Base-by-base conservation (phyloP, 2,329 filamentous ascomycete species). In the Cercospora sp. region DNA sequence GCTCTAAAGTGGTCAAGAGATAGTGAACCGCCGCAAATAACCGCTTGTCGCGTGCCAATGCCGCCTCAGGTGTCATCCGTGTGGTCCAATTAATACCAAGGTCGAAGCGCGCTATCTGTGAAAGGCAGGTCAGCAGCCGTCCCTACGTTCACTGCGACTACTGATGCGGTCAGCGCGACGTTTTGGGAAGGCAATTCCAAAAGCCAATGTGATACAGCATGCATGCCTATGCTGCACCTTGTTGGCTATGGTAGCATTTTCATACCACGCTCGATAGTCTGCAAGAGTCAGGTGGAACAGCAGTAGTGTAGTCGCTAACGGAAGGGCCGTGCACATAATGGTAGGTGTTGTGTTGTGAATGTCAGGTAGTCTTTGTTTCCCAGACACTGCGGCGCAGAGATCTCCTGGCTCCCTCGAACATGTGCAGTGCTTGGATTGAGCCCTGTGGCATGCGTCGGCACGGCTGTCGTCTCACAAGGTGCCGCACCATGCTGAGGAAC, bases 71-170 rank as follows among this genome's bases (percentile, higher is more conserved):
- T 57, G 18, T 37, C 32, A 24, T 65, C 32, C 26, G 51, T 12
- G 55, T 2, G n/a, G 28, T 6, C 18, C 28, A 32, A 59, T 59
- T n/a, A 10, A 37, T 32, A 21, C 55, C 55, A 59, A 37, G 55
- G 18, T 37, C 28, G 28, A 34, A 58, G 55, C n/a, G 28, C 51
- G 62, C 53, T 65, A 65, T 26, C 62, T 65, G 32, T 45, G 58
- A 6, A 65, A 37, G 51, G 62, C 62, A 65, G 62, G 62, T 65
- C 51, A 40, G 16, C 61, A 16, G 21, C 32, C 21, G 30, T 34
- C 28, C 13, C 26, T 55, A 30, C 28, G 21, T 53, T 53, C 12
- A 26, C 49, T 53, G 24, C 13, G 49, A 49, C 21, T 28, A 28
- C 13, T 8, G 24, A 28, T 53, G 49, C 55, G 18, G 55, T 34